Evolutionary conservation across 176 grass and related monocot species (phyloP).

Genomic region (Carex parvula): DNA sequence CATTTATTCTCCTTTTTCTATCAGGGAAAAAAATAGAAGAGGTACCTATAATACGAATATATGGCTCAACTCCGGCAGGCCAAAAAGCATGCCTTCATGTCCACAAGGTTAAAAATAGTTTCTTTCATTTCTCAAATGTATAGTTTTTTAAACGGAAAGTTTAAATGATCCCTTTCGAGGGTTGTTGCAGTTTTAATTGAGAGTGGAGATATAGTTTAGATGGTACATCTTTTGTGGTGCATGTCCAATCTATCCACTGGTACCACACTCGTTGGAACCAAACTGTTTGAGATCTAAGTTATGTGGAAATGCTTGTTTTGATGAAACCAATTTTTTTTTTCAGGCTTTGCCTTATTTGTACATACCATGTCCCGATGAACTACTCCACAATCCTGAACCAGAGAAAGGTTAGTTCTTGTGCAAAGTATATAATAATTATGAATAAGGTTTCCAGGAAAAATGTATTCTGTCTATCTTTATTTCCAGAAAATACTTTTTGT

Average conservation of each 20-base stretch:
- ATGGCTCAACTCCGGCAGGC: conserved; percentile 76
- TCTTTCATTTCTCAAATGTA: not conserved
- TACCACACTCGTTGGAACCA: not conserved
- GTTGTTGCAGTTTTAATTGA: not conserved
- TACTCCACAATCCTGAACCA: conserved; percentile 40
- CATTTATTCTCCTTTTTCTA: not conserved
- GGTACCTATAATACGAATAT: conserved; percentile 87
- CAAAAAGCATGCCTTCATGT: conserved; percentile 93
- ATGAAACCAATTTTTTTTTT: conserved; percentile 28
- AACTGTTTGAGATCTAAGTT: conserved; percentile 7
- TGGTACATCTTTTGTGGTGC: not conserved
- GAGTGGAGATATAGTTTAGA: conserved; percentile 7
- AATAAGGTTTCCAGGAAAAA: not conserved
- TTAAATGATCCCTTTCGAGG: not conserved
- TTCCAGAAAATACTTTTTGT: not conserved
- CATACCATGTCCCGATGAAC: conserved; percentile 57
- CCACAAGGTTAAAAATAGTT: conserved; percentile 50
- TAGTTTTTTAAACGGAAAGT: not conserved
- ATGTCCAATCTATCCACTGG: not conserved
- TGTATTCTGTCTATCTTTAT: not conserved
- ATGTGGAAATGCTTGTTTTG: conserved; percentile 16
- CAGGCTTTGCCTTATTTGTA: conserved; percentile 69
- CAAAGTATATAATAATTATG: not conserved
- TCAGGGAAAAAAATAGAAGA: conserved; percentile 59
- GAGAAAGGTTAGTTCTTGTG: conserved; percentile 26